Conservation (phyloP, 495 filamentous ascomycete genomes). For the Penicillium simplicissimum region DNA sequence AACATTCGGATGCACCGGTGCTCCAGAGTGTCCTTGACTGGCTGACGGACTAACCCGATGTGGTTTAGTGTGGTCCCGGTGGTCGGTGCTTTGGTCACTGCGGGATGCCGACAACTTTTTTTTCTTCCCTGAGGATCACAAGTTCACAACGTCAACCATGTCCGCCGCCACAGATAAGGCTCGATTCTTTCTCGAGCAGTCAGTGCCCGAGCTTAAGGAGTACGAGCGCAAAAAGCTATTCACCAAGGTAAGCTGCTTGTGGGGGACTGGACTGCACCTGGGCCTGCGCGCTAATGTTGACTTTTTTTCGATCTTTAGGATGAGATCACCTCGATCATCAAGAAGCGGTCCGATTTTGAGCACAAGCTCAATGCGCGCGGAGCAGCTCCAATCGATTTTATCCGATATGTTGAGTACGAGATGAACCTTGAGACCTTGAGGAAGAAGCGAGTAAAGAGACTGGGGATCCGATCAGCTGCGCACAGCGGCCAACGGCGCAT, state of each 20-base stretch:
- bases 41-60: conserved; percentile 20
- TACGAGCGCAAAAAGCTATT: conserved; percentile 89
- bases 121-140: conserved; percentile 21
- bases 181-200: conserved; percentile 88
- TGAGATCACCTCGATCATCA: conserved; percentile 83
- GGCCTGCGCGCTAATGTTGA: conserved; percentile 11
- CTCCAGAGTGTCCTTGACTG: conserved; percentile 22
- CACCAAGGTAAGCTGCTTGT: conserved; percentile 53
- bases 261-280: not conserved
- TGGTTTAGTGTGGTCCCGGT: conserved; percentile 19
- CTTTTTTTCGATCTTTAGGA: conserved; percentile 48
- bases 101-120: conserved; percentile 45
- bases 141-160: conserved; percentile 53
- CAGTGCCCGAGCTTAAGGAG: conserved; percentile 86
- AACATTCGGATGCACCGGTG: conserved; percentile 31
- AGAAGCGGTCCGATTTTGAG: conserved; percentile 90
- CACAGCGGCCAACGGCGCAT: conserved; percentile 77
- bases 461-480: conserved; percentile 64
- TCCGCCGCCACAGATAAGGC: conserved; percentile 87
- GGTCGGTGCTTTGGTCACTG: conserved; percentile 30
- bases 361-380: conserved; percentile 84
- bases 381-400: conserved; percentile 71
- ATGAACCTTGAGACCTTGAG: conserved; percentile 83
- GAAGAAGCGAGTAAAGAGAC: conserved; percentile 74
- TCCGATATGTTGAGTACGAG: conserved; percentile 87